These are phyloP conservation scores for Pontederia crassipes DNA, from an alignment of 176 grass and related monocot genomes.

Conservation along the genomic window DNA sequence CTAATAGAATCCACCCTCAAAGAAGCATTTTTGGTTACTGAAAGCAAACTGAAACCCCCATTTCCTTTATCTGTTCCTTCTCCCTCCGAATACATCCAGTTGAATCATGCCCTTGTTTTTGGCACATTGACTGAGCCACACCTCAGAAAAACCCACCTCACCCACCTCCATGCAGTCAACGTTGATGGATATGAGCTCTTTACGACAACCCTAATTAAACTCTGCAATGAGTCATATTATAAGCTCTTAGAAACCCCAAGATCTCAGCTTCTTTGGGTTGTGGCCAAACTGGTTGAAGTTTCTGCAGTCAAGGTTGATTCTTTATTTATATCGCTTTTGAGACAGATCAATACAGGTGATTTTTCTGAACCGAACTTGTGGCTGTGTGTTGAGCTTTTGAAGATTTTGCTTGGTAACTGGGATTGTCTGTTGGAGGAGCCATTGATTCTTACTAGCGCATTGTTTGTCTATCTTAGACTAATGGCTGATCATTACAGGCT, in stretches of 20 bases:
- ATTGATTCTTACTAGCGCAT: conserved; percentile 21
- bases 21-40: conserved; percentile 11
- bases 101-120: conserved; percentile 24
- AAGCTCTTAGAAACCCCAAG: conserved; percentile 37
- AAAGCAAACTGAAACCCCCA: conserved; percentile 44
- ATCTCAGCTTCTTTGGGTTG: conserved; percentile 14
- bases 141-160: background rate
- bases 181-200: conserved; percentile 45
- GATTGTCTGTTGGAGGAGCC: conserved; percentile 24
- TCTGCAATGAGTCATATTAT: conserved; percentile 25
- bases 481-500: conserved; percentile 45
- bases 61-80: conserved; percentile 27
- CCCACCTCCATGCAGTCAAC: conserved; percentile 48
- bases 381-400: background rate
- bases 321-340: conserved; percentile 43
- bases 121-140: conserved; percentile 32
- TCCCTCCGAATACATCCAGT: conserved; percentile 28
- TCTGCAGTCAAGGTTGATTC: conserved; percentile 27
- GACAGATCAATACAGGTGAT: conserved; percentile 38
- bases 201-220: conserved; percentile 31
- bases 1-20: background rate
- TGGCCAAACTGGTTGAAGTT: conserved; percentile 28
- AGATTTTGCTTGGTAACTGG: conserved; percentile 18
- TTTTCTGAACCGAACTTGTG: conserved; percentile 41
- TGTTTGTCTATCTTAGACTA: conserved; percentile 35